Evolutionary conservation across 768 basidiomycete genomes (phyloP), one percentile per base, ranked within the genome.

Genomic region (Xerocomus brunneocitrinus): DNA sequence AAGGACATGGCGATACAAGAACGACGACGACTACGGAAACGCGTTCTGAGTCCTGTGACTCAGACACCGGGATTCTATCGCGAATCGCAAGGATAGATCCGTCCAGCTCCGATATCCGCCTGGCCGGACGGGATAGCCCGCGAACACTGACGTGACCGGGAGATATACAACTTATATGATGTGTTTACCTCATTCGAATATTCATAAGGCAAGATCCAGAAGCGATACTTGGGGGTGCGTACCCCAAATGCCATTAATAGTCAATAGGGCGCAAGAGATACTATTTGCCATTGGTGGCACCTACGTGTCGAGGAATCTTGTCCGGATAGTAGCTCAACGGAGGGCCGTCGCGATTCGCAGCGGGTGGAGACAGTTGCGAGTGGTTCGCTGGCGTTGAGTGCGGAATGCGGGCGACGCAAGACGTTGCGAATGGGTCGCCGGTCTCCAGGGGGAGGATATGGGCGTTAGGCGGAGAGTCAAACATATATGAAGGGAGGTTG

Each of bases 271-370:
- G 19, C 10, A 24, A 42, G 55, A 35, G 53, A 51, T 46, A 19
- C 19, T 19, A 61, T 36, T 48, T 49, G 56, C 64, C 19, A 55
- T 57, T 52, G 53, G 53, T 14, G 39, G 32, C 27, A 42, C 14
- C 12, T 13, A 13, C 6, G 42, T 40, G 41, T 44, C 43, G 35
- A 47, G 39, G 25, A 34, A 50, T 27, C 19, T 13, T 36, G 24
- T 41, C 43, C 36, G 51, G 50, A 47, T 31, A 40, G 51, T 38
- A 13, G 51, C 28, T 52, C 31, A 42, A 60, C 53, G 63, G 61
- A 56, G 41, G 3, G 50, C 49, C 44, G 43, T 47, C 38, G 35
- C 28, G 59, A 67, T 64, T 59, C 57, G 54, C 50, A 51, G 53
- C 27, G 50, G 42, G 46, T 25, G 10, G 61, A 41, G 36, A 40